Percentiles rank a stretch among this genome's conserved stretches.
Conservation (phyloP, 192 early-diverging fungal species). For the Coemansia sp. region DNA sequence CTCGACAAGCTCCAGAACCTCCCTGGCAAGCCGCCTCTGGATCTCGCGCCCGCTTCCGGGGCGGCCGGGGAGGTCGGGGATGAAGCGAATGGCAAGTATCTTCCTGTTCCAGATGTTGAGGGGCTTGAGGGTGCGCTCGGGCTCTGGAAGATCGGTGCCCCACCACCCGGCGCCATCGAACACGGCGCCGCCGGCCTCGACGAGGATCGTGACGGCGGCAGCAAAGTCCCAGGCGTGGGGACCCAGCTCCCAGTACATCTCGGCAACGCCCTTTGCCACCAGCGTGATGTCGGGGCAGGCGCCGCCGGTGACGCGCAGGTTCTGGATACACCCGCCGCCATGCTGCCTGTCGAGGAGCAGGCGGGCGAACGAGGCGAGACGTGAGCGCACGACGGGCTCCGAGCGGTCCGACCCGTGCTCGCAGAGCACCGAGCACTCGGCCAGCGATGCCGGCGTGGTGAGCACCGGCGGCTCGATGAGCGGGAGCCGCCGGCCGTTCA, state of each 20-base stretch:
- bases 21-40: conserved; percentile 58
- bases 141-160: conserved; percentile 16
- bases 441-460: conserved; percentile 63
- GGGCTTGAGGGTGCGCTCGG: conserved; percentile 21
- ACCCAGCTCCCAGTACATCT: conserved; percentile 93
- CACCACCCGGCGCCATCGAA: conserved; percentile 61
- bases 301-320: conserved; percentile 74
- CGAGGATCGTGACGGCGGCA: conserved; percentile 80
- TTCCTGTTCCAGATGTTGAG: conserved; percentile 47
- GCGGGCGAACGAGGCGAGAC: conserved; percentile 66
- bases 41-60: conserved; percentile 39
- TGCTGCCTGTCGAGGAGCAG: conserved; percentile 60
- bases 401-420: conserved; percentile 81
- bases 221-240: conserved; percentile 80
- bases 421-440: conserved; percentile 71
- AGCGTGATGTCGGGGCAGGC: conserved; percentile 77
- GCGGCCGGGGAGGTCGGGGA: conserved; percentile 35
- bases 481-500: conserved; percentile 59
- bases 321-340: conserved; percentile 61
- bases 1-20: conserved; percentile 63
- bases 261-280: conserved; percentile 78
- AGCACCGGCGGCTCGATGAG: conserved; percentile 57
- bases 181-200: conserved; percentile 81
- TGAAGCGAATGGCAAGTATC: conserved; percentile 30
- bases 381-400: conserved; percentile 60